These are phyloP conservation scores for Ceriops tagal DNA, from an alignment of 345 rosid species.

Conservation along the genomic window DNA sequence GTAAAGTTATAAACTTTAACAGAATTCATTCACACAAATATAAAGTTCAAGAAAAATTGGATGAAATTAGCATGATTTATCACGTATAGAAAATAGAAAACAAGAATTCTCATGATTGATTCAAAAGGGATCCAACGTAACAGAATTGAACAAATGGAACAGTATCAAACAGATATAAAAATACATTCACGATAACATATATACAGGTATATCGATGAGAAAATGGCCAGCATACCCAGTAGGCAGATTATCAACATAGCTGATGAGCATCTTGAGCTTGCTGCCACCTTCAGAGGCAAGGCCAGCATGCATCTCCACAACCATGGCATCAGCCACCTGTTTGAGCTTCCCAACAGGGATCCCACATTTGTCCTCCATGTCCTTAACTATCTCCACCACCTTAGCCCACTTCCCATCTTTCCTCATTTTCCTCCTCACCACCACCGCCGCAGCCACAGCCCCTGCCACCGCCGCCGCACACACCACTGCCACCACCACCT, in stretches of 20 bases:
- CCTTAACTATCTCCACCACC: constrained; percentile 66
- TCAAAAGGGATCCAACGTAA: not conserved
- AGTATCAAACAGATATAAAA: not conserved
- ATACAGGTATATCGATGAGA: not conserved
- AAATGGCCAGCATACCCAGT: constrained; percentile 51
- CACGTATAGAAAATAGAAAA: too few relatives aligned
- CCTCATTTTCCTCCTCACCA: constrained; percentile 55
- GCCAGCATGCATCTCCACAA: constrained; percentile 98
- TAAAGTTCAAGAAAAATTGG: too few relatives aligned
- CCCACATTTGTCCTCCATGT: constrained; percentile 66
- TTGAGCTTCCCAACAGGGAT: constrained; percentile 60
- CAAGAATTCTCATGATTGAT: not conserved
- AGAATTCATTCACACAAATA: not conserved
- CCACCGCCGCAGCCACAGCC: constrained; percentile 48
- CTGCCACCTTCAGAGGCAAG: constrained; percentile 96
- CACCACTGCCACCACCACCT: constrained; percentile 48
- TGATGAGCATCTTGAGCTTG: constrained; percentile 95
- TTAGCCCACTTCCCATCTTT: constrained; percentile 59
- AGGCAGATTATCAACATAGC: constrained; percentile 89
- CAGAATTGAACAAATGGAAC: not conserved
- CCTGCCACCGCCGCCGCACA: constrained; percentile 30
- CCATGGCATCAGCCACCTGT: constrained; percentile 93
- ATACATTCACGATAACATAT: not conserved
- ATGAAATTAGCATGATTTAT: too few relatives aligned
- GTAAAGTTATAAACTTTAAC: not conserved